Base-by-base conservation (phyloP, 192 early-diverging fungal species). In the Pilaira anomala region DNA sequence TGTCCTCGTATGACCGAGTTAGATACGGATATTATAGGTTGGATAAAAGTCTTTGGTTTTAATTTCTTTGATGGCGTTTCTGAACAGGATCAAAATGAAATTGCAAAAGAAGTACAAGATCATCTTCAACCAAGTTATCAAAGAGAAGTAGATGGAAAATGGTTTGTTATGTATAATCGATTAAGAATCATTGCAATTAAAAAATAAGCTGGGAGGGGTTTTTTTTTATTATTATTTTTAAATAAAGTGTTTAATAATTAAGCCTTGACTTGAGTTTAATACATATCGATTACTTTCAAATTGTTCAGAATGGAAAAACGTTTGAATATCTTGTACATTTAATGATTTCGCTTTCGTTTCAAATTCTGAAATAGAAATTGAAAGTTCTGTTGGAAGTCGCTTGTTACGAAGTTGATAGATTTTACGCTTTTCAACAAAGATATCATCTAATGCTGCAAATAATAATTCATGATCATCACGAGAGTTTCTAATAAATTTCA, bases 401-500 rank as follows among this genome's bases (percentile, higher is more conserved):
- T 77, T 82, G 57, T 84, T 74, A 62, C 69, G 73, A 65, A 87
- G 83, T 55, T 89, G 83, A 70, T 87, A 76, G 65, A 91, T 87
- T 26, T 86, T 82, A 69, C 91, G 77, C 26, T 88, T 83, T 63
- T 95, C 93, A 52, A 80, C 82, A 30, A 89, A 77, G 39, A 95
- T 73, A 52, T 86, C 81, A 7, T 86, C 85, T 30, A 97, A 78
- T 30, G 88, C 60, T 69, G 89, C 87, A 45, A 87, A 82, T 50
- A 95, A 75, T 33, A 94, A 76, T 75, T 95, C 92, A 60, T 89
- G 85, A 70, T 85, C 83, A 75, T 97, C 93, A 46, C 84, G 82
- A 7, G 87, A 77, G 22, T 80, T 72, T 28, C 84, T 81, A 63
- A 98, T 70, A 76, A 96, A 98, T 73, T 88, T 89, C 81, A 80